Evolutionary conservation across 495 filamentous ascomycete species (phyloP).

Genomic region (Neurospora sp.): DNA sequence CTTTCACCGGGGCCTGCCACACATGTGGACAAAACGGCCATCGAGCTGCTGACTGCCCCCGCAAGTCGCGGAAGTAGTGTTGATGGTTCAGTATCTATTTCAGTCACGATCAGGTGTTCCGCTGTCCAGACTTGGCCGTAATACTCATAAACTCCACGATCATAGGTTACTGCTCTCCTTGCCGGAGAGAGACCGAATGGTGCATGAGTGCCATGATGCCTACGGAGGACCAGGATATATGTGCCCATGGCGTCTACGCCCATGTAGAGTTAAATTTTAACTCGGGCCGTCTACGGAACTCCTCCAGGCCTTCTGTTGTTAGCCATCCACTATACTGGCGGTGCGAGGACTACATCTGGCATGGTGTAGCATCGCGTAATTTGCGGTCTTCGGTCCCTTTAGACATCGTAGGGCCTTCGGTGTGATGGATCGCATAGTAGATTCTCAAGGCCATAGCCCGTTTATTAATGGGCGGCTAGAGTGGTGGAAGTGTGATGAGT

Average conservation of each 20-base stretch:
- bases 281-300: neutral
- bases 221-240: neutral
- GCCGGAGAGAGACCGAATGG: neutral
- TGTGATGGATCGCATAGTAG: neutral
- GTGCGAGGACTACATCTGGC: neutral
- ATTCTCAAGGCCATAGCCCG: neutral
- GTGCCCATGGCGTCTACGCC: neutral
- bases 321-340: neutral
- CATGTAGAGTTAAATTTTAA: neutral
- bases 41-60: conserved; percentile 20
- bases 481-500: neutral
- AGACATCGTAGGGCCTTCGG: neutral
- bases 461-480: neutral
- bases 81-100: neutral
- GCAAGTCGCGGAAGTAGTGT: conserved; percentile 11
- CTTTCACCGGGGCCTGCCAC: conserved; percentile 12
- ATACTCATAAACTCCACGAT: neutral
- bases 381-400: neutral
- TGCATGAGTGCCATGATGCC: neutral
- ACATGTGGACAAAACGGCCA: conserved; percentile 20
- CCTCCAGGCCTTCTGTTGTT: neutral
- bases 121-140: neutral
- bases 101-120: neutral
- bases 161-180: neutral
- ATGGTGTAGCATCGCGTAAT: neutral